Evolutionary conservation across 2,329 filamentous ascomycete species (phyloP).

Genomic region (Aspergillus pseudoviridinutans): DNA sequence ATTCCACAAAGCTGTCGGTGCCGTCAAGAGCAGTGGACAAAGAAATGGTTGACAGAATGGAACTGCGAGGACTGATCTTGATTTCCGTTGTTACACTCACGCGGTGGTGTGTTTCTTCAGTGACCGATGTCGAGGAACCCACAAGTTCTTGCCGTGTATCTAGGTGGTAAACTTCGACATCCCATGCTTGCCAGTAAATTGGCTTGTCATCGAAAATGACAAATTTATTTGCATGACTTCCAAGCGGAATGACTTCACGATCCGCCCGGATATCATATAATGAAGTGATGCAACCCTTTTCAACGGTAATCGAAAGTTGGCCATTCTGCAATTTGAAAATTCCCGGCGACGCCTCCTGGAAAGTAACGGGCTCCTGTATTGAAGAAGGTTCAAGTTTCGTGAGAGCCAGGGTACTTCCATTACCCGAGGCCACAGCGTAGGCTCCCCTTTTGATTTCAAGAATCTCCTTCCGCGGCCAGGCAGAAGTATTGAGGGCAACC

Average conservation of each 20-base stretch:
- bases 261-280: slow-evolving; percentile 69
- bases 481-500: slow-evolving; percentile 76
- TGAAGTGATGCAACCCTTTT: slow-evolving; percentile 75
- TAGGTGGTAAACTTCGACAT: slow-evolving; percentile 94
- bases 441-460: slow-evolving; percentile 54
- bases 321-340: slow-evolving; percentile 77
- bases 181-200: slow-evolving; percentile 96
- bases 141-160: slow-evolving; percentile 75
- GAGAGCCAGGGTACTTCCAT: slow-evolving; percentile 46
- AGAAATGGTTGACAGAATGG: slow-evolving; percentile 77
- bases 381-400: slow-evolving; percentile 23
- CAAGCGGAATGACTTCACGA: slow-evolving; percentile 71
- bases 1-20: background rate
- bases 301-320: slow-evolving; percentile 68
- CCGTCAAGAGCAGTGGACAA: slow-evolving; percentile 75
- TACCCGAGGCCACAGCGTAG: slow-evolving; percentile 40
- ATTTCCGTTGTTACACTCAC: slow-evolving; percentile 81
- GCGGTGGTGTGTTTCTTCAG: slow-evolving; percentile 67
- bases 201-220: slow-evolving; percentile 97
- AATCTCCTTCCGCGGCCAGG: slow-evolving; percentile 76
- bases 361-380: slow-evolving; percentile 34
- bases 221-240: slow-evolving; percentile 77
- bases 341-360: slow-evolving; percentile 52
- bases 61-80: slow-evolving; percentile 81
- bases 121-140: slow-evolving; percentile 64